These are phyloP conservation scores for Ceratocystiopsis brevicomis DNA, from an alignment of 2,329 filamentous ascomycete species.

Conservation along the genomic window DNA sequence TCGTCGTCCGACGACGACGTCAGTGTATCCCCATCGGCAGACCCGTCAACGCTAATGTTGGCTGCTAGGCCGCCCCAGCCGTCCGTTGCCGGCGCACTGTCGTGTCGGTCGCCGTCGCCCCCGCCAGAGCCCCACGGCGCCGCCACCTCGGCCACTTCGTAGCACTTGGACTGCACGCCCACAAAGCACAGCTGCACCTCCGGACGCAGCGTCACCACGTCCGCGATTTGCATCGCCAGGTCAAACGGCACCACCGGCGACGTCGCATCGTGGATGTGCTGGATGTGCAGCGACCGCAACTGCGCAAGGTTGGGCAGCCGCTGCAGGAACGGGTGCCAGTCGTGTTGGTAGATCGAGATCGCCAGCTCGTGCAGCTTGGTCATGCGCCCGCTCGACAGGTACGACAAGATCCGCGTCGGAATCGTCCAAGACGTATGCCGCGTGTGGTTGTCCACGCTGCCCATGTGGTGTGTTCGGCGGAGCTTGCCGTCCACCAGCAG, in stretches of 20 bases:
- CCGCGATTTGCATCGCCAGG: constrained; percentile 55
- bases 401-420: constrained; percentile 47
- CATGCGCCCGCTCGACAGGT: constrained; percentile 63
- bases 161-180: constrained; percentile 60
- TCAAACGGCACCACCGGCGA: constrained; percentile 39
- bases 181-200: constrained; percentile 64
- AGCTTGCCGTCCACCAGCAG: constrained; percentile 55
- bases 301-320: constrained; percentile 51
- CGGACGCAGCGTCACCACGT: constrained; percentile 57
- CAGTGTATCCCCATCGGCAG: constrained; percentile 6
- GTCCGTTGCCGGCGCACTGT: constrained; percentile 12
- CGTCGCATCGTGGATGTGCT: constrained; percentile 10
- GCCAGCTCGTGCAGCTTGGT: constrained; percentile 50
- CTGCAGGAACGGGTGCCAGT: constrained; percentile 71
- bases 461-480: constrained; percentile 21
- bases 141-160: constrained; percentile 55
- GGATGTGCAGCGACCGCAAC: constrained; percentile 31
- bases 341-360: constrained; percentile 51
- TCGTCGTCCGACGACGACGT: constrained; percentile 20
- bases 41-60: constrained; percentile 8
- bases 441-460: constrained; percentile 10
- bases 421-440: constrained; percentile 55
- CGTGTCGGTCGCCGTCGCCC: no score
- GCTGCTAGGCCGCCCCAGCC: constrained; percentile 7
- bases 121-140: no score